A percentile compares a stretch with the other conserved stretches of the same genome.
These are phyloP conservation scores for Friedmanniomyces endolithicus DNA, from an alignment of 495 filamentous ascomycete species.

Conservation along the genomic window DNA sequence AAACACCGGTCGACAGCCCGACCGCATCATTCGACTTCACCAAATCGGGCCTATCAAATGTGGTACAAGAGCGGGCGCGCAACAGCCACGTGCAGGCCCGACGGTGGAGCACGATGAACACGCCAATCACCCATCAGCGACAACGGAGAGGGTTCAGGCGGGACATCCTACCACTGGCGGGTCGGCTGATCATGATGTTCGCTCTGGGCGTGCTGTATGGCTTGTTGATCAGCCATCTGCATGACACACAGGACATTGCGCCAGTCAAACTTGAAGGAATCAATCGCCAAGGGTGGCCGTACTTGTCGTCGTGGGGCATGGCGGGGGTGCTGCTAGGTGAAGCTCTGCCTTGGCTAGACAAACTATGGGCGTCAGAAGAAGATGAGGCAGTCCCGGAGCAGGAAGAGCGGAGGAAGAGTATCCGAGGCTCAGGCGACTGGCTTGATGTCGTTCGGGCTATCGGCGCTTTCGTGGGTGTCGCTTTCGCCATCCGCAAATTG, in stretches of 20 bases:
- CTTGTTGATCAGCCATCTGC: slow-evolving; percentile 68
- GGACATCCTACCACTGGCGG: slow-evolving; percentile 35
- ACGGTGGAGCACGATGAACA: slow-evolving; percentile 11
- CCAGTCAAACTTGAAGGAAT: slow-evolving; percentile 50
- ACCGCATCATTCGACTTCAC: slow-evolving; percentile 15
- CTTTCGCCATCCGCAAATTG: slow-evolving; percentile 84
- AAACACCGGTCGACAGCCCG: slow-evolving; percentile 40
- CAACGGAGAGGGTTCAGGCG: slow-evolving; percentile 29
- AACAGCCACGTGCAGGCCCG: slow-evolving; percentile 1
- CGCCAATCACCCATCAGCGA: slow-evolving; percentile 1
- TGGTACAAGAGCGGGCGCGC: background rate
- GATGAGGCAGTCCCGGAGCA: slow-evolving; percentile 10
- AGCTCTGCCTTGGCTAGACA: slow-evolving; percentile 74
- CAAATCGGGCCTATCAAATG: background rate
- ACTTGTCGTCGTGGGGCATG: slow-evolving; percentile 68
- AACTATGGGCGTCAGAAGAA: slow-evolving; percentile 37
- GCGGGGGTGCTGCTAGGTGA: slow-evolving; percentile 66
- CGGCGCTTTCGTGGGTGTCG: slow-evolving; percentile 89
- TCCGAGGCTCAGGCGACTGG: slow-evolving; percentile 39
- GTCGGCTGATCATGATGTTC: slow-evolving; percentile 59
- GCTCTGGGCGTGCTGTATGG: slow-evolving; percentile 75
- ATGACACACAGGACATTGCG: slow-evolving; percentile 52
- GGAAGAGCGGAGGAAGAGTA: slow-evolving; percentile 4
- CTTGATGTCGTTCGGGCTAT: slow-evolving; percentile 71
- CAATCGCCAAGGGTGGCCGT: slow-evolving; percentile 48